A percentile compares a stretch with the other conserved stretches of the same genome.
phyloP scores from a whole-genome alignment of 257 asterid species.

The Jacaranda copaia region DNA sequence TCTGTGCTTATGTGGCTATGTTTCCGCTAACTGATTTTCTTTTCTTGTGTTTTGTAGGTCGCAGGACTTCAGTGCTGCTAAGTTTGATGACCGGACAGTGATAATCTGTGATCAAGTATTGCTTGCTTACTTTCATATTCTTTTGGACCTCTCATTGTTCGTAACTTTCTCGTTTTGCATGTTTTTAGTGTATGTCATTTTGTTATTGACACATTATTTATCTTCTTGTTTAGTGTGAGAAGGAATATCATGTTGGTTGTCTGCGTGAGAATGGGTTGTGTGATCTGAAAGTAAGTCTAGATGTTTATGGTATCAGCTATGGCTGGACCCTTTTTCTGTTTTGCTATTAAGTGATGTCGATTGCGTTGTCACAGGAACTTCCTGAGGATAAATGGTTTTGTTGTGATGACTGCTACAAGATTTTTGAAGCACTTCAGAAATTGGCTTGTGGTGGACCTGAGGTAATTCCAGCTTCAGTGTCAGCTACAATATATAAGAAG shows the following conservation, averaged over 20 bases:
- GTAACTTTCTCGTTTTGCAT: neutral
- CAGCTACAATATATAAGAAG: slow-evolving; percentile 56
- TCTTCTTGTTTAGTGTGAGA: slow-evolving; percentile 77
- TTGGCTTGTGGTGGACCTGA: slow-evolving; percentile 66
- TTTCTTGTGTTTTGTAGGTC: slow-evolving; percentile 57
- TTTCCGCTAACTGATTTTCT: slow-evolving; percentile 25
- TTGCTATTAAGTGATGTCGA: slow-evolving; percentile 31
- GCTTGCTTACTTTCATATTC: slow-evolving; percentile 18
- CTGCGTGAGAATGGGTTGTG: slow-evolving; percentile 79
- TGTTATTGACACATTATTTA: slow-evolving; percentile 11
- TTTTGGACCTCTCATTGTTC: neutral
- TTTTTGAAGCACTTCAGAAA: slow-evolving; percentile 68
- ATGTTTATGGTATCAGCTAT: slow-evolving; percentile 18
- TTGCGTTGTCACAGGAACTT: slow-evolving; percentile 72
- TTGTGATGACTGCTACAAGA: slow-evolving; percentile 76
- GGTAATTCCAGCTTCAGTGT: slow-evolving; percentile 64
- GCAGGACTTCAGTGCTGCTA: slow-evolving; percentile 91
- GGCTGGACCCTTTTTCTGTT: slow-evolving; percentile 19
- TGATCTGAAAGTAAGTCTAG: slow-evolving; percentile 78
- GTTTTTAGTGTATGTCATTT: slow-evolving; percentile 17
- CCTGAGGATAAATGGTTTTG: slow-evolving; percentile 98
- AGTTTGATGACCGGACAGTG: slow-evolving; percentile 91
- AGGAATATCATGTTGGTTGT: slow-evolving; percentile 99
- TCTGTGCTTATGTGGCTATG: slow-evolving; percentile 15
- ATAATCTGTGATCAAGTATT: slow-evolving; percentile 94